Evolutionary conservation across 805 yeast species (phyloP), one percentile per base, ranked within the genome.

Genomic region (Sugiyamaella mastotermitis): DNA sequence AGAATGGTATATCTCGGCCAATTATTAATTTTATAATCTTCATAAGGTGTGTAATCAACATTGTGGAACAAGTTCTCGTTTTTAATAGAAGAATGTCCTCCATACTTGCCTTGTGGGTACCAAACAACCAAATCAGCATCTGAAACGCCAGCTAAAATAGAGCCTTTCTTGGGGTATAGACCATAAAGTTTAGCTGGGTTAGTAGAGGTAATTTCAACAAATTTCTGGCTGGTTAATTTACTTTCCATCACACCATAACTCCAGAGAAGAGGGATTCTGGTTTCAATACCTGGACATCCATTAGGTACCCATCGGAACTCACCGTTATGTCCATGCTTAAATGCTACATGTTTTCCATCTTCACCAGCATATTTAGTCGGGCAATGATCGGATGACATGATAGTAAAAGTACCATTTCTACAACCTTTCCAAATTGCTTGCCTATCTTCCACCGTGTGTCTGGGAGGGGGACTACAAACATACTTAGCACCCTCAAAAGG

Each of bases 111-210:
- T 4, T 38, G 16, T n/a, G 69, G 68, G 47, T 67, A 64, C 72
- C 72, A 67, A 16, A 67, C 55, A 2, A 62, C 62, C 14, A 67
- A 27, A 45, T 67, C 72, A 5, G 71, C 72, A 53, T 67, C 72
- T 14, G 56, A 57, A 23, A 31, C 24, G 6, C 41, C 41, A 7
- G 41, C 37, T 9, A 33, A 14, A 25, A 67, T 54, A 3, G 62
- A 49, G 3, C 72, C 72, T 40, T 66, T 66, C 26, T 37, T 45
- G 13, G 59, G 59, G 27, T 54, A 51, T 21, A 66, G 33, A 9
- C 72, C 72, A 35, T 66, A 66, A 10, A 67, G 36, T 40, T 63
- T 62, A 1, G 71, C 71, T 5, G 71, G 65, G 41, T 67, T 67
- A 1, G 68, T 60, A n/a, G 61, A 58, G 24, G 63, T 56, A 11